Base-by-base conservation (phyloP, 129 eudicot genomes). In the Arctium minus region DNA sequence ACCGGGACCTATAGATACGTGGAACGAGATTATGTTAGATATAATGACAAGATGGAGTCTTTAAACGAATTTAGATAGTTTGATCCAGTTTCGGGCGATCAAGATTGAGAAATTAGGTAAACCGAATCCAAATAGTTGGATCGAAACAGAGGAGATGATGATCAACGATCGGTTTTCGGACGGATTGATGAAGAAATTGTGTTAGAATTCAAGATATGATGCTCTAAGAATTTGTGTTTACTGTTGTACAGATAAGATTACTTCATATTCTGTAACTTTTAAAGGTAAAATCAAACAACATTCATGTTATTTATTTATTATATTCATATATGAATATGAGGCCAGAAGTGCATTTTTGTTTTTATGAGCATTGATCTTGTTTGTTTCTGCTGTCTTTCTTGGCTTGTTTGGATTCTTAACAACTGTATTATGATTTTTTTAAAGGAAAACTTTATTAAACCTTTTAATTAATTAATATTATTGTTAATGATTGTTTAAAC, bases 1-100 rank as follows among this genome's bases (percentile, higher is more conserved):
- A 39, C 98, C 99, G 0, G 99, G 99, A 38, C 91, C 99, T 11
- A 89, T 96, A 32, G 99, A 96, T 83, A 88, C 96, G n/a, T 96
- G 99, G 99, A 96, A 96, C 60, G 96, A 93, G 88, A 93, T 96
- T 46, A 83, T 96, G 91, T 74, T 96, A 10, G 94, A 91, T 74
- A 69, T 91, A 68, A 84, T 96, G 88, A 94, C 82, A 91, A 89
- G 90, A 82, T 91, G 94, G 98, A 81, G 77, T 81, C 79, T 8
- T 50, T 72, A 74, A 11, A 80, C 33, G 31, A 74, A 37, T 9
- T 6, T 46, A 70, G 73, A 67, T 75, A 18, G 33, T 17, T 64
- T 15, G 29, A 44, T 38, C 48, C 8, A 17, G 70, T 65, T 48
- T 65, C 27, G 2, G 35, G 50, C 72, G 70, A 80, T 72, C 70